phyloP scores from a whole-genome alignment of 352 stramenopile species.

The Plasmopara viticola region DNA sequence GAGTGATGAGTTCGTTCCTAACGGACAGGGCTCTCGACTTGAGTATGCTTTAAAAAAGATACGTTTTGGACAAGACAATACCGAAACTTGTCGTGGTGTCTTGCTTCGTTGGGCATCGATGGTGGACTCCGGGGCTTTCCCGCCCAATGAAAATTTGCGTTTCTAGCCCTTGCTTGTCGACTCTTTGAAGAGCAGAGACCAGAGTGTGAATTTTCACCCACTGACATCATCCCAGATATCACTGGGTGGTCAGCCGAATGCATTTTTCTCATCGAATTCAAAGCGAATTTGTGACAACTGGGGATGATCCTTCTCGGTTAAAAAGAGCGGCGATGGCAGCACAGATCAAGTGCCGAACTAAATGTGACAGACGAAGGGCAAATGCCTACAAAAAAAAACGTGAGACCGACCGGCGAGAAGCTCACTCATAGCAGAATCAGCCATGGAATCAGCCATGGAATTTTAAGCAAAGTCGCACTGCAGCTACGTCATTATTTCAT shows the following conservation, averaged over 20 bases:
- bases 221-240: slow-evolving; percentile 15
- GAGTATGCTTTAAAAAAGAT: slow-evolving; percentile 22
- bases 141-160: slow-evolving; percentile 10
- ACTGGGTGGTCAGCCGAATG: neutral
- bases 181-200: slow-evolving; percentile 21
- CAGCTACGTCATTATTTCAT: slow-evolving; percentile 5
- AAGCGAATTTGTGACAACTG: slow-evolving; percentile 5
- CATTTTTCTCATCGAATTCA: slow-evolving; percentile 12
- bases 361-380: neutral
- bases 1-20: slow-evolving; percentile 7
- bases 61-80: slow-evolving; percentile 19
- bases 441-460: neutral
- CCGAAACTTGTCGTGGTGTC: slow-evolving; percentile 4
- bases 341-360: neutral
- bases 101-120: slow-evolving; percentile 1
- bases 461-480: neutral
- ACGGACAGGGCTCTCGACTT: slow-evolving; percentile 4
- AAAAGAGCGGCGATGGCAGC: neutral
- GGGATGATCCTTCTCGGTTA: neutral
- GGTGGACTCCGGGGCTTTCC: slow-evolving; percentile 15
- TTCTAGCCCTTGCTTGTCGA: neutral
- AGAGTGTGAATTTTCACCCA: slow-evolving; percentile 20
- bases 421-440: neutral
- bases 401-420: neutral
- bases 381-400: slow-evolving; percentile 9